Evolutionary conservation across 106 monocot genomes (phyloP).

Genomic region (Dioscorea alata): DNA sequence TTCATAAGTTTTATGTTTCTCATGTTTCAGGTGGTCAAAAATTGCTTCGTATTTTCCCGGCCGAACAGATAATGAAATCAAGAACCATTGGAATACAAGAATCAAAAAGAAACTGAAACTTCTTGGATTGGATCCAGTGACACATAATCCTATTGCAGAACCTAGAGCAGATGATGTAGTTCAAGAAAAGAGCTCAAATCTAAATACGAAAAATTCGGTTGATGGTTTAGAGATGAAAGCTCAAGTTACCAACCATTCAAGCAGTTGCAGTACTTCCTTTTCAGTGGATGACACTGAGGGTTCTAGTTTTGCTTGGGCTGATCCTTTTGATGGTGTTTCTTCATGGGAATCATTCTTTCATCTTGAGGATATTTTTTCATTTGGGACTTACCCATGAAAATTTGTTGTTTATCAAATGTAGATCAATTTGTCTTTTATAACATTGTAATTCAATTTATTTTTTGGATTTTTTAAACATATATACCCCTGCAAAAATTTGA

Average conservation of each 20-base stretch:
- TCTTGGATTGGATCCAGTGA: constrained; percentile 17
- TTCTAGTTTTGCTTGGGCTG: constrained; percentile 9
- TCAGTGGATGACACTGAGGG: constrained; percentile 15
- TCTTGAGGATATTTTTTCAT: constrained; percentile 15
- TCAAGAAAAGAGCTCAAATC: background rate
- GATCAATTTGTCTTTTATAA: too few species aligned
- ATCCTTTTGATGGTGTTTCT: constrained; percentile 10
- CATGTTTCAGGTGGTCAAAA: constrained; percentile 36
- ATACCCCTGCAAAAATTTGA: too few species aligned
- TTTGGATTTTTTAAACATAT: too few species aligned
- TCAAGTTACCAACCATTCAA: background rate
- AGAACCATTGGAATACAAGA: constrained; percentile 46
- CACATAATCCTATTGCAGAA: constrained; percentile 13
- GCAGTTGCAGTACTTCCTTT: constrained; percentile 9
- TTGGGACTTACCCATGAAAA: background rate
- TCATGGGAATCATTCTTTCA: constrained; percentile 10
- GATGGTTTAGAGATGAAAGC: background rate
- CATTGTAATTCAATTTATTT: too few species aligned
- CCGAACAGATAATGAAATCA: constrained; percentile 44
- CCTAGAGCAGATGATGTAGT: background rate
- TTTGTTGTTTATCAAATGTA: too few species aligned
- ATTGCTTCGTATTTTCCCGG: constrained; percentile 44
- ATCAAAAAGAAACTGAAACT: constrained; percentile 41
- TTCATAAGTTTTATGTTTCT: background rate
- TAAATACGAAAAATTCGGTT: too few species aligned